These are phyloP conservation scores for Aspergillus versicolor DNA, from an alignment of 2,329 filamentous ascomycete species.

Conservation along the genomic window DNA sequence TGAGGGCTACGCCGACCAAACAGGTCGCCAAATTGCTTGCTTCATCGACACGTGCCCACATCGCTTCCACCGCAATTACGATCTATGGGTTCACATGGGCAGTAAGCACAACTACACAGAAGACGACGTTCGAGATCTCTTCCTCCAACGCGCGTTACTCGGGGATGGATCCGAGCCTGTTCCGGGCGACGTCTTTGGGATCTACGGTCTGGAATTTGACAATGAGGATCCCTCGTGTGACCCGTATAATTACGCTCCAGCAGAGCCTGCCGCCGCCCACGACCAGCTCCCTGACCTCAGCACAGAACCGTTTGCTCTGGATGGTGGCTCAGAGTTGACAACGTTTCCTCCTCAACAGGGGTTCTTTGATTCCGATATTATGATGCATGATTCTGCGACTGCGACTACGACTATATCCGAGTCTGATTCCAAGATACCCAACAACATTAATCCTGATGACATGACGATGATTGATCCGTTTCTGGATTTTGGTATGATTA, in stretches of 20 bases:
- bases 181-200: constrained; percentile 31
- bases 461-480: constrained; percentile 37
- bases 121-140: constrained; percentile 41
- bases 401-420: neutral
- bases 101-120: constrained; percentile 42
- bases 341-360: neutral
- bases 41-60: constrained; percentile 51
- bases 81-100: constrained; percentile 58
- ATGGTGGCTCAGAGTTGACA: neutral
- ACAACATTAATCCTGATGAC: constrained; percentile 29
- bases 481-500: constrained; percentile 31
- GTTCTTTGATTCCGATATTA: constrained; percentile 19
- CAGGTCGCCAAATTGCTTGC: constrained; percentile 52
- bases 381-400: constrained; percentile 27
- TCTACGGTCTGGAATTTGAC: constrained; percentile 39
- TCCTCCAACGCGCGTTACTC: constrained; percentile 40
- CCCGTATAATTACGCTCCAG: constrained; percentile 6
- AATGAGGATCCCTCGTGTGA: constrained; percentile 19
- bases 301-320: neutral
- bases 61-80: constrained; percentile 58
- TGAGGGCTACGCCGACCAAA: constrained; percentile 53
- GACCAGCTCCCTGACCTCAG: neutral
- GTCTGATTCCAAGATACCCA: constrained; percentile 29
- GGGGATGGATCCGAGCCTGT: constrained; percentile 26
- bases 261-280: neutral